phyloP scores from a whole-genome alignment of 169 alveolate genomes.

The Cryptosporidium xiaoi region DNA sequence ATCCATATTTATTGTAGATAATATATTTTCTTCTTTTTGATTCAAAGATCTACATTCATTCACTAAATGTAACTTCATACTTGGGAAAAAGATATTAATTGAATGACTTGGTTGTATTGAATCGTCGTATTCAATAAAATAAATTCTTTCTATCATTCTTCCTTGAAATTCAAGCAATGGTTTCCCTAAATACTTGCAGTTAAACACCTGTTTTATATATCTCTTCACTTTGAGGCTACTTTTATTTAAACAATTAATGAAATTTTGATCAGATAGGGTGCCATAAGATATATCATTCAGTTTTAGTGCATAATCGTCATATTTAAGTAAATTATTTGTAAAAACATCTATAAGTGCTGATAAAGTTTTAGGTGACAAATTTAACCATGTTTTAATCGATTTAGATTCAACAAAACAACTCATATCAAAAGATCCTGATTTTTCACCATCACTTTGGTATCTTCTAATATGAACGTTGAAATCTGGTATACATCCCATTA shows the following conservation, averaged over 20 bases:
- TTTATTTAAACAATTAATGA: neutral
- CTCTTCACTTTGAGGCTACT: neutral
- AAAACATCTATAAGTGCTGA: neutral
- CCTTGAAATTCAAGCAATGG: neutral
- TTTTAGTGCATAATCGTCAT: conserved; percentile 1
- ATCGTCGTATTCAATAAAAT: neutral
- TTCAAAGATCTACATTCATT: neutral
- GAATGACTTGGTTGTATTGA: conserved; percentile 33
- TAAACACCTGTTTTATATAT: conserved; percentile 23
- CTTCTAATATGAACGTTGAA: conserved; percentile 52
- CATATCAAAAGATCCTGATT: conserved; percentile 28
- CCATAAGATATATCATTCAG: conserved; percentile 19
- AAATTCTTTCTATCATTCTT: neutral
- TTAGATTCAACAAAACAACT: conserved; percentile 48
- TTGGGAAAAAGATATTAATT: conserved; percentile 25
- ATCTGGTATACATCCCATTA: conserved; percentile 33
- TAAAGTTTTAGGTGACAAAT: conserved; percentile 8
- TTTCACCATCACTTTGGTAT: neutral
- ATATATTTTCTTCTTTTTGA: neutral
- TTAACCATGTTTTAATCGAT: neutral
- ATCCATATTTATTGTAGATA: conserved; percentile 1
- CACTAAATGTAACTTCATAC: neutral
- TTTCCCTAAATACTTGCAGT: conserved; percentile 14
- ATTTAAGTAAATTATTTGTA: conserved; percentile 12
- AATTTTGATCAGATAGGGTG: conserved; percentile 44